Evolutionary conservation across 352 stramenopile species (phyloP).

Genomic region (Globisporangium polare): DNA sequence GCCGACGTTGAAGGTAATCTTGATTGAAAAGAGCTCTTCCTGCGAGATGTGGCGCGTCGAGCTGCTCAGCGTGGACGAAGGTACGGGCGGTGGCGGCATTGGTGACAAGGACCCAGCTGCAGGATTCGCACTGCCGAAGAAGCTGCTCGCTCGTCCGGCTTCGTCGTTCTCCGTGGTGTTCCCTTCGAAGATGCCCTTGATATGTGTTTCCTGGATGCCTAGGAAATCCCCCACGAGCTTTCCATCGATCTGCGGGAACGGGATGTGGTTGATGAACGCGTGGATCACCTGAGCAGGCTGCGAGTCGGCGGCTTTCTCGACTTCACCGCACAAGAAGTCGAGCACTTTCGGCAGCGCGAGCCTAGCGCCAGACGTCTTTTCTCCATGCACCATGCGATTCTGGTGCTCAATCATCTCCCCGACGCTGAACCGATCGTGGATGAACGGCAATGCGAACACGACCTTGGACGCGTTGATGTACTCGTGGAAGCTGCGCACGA

Average conservation of each 20-base stretch:
- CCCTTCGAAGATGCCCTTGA: slow-evolving; percentile 23
- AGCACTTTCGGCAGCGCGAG: slow-evolving; percentile 49
- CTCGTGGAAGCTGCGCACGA: slow-evolving; percentile 70
- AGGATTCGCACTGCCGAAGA: not conserved
- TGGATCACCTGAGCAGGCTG: slow-evolving; percentile 14
- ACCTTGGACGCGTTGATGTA: slow-evolving; percentile 66
- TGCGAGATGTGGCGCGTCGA: slow-evolving; percentile 14
- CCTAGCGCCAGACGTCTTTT: slow-evolving; percentile 18
- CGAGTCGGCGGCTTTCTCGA: slow-evolving; percentile 32
- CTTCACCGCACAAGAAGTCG: slow-evolving; percentile 51
- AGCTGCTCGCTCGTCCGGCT: slow-evolving; percentile 1
- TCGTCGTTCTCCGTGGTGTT: slow-evolving; percentile 9
- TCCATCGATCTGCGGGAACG: slow-evolving; percentile 11
- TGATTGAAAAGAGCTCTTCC: slow-evolving; percentile 61
- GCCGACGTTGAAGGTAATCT: slow-evolving; percentile 72
- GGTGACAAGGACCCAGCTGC: not conserved
- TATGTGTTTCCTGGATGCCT: slow-evolving; percentile 22
- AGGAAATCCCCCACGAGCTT: slow-evolving; percentile 7
- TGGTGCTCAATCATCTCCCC: slow-evolving; percentile 65
- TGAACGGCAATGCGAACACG: slow-evolving; percentile 67
- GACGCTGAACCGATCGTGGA: slow-evolving; percentile 72
- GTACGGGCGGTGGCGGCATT: slow-evolving; percentile 20
- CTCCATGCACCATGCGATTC: slow-evolving; percentile 53
- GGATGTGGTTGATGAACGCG: slow-evolving; percentile 20
- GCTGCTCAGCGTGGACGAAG: slow-evolving; percentile 15